Conservation (phyloP, 371 early-diverging fungal genomes). For the Mortierella sp. region DNA sequence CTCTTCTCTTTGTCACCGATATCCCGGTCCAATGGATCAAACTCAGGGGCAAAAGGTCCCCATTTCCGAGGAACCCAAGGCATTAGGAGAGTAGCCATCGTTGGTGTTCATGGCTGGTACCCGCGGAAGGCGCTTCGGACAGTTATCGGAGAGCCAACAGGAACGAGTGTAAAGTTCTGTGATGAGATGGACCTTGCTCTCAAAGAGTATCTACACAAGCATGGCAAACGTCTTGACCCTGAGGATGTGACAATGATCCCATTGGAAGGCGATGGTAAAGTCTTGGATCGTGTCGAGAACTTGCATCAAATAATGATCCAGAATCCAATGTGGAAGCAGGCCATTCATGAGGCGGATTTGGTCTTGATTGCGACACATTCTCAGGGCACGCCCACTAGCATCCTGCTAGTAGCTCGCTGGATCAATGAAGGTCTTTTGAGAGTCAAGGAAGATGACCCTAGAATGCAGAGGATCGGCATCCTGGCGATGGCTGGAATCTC, state of each 20-base stretch:
- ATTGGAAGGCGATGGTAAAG: slow-evolving; percentile 90
- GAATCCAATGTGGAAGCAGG: slow-evolving; percentile 56
- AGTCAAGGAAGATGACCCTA: slow-evolving; percentile 52
- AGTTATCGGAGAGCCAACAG: slow-evolving; percentile 92
- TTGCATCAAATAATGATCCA: slow-evolving; percentile 71
- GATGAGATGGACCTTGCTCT: slow-evolving; percentile 82
- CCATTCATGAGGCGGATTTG: slow-evolving; percentile 74
- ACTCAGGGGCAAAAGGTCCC: neutral
- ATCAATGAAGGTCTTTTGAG: slow-evolving; percentile 70
- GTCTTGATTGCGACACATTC: slow-evolving; percentile 90
- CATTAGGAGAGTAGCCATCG: slow-evolving; percentile 63
- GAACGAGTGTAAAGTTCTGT: slow-evolving; percentile 89
- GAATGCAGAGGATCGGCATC: slow-evolving; percentile 75
- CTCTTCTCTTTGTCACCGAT: slow-evolving; percentile 11
- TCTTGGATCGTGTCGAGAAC: slow-evolving; percentile 82
- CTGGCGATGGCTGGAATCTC: slow-evolving; percentile 93
- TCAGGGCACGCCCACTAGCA: slow-evolving; percentile 92
- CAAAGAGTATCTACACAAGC: slow-evolving; percentile 62
- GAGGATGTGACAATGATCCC: slow-evolving; percentile 80
- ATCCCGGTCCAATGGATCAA: neutral
- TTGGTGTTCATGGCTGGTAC: slow-evolving; percentile 94
- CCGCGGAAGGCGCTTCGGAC: slow-evolving; percentile 73
- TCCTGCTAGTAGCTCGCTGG: slow-evolving; percentile 76
- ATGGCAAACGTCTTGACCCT: slow-evolving; percentile 63
- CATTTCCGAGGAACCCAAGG: slow-evolving; percentile 26